Evolutionary conservation across 2,329 filamentous ascomycete genomes (phyloP), one percentile per base, ranked within the genome.

Genomic region (Teratosphaeria viscida): DNA sequence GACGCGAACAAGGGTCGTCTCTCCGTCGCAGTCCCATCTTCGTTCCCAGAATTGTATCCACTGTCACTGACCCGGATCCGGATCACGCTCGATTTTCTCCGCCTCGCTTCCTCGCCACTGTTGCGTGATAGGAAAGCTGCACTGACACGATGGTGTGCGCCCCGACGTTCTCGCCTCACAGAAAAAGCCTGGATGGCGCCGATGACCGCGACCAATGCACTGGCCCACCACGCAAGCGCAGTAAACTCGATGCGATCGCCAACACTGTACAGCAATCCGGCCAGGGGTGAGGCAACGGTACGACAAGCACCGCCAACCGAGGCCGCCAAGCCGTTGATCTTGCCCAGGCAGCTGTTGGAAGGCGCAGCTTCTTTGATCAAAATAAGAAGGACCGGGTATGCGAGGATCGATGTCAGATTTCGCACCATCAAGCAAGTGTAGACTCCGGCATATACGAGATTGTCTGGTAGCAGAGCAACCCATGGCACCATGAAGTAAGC

Each of bases 311-410:
- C 88, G n/a, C 86, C 87, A 1, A 83, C 86, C 2, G 84, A 86
- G 61, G 88, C 88, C 55, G 86, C 86, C 8, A 89, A 74, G 0
- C 87, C 87, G 63, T 90, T 90, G 71, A 90, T 87, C 65, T 82
- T 85, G 1, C 87, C 87, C 16, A 90, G 77, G 5, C 83, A 80
- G 1, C 78, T 79, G 3, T 82, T 77, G 4, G 82, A 80, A 0
- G 86, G 85, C 3, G 84, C 83, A 1, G 87, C 85, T 73, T 89
- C 85, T 71, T 90, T 90, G 67, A 90, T 80, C 58, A 90, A 77
- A 61, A 90, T 89, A 29, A 90, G 77, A 0, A 87, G 79, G 8
- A 87, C 80, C 0, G 86, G 87, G 43, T 86, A 87, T 26, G 82
- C 83, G 39, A 89, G 78, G 64, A 89, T 88, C 7, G 85, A 85